These are phyloP conservation scores for Chrysanthemum lavandulifolium DNA, from an alignment of 129 eudicot genomes.

Conservation along the genomic window DNA sequence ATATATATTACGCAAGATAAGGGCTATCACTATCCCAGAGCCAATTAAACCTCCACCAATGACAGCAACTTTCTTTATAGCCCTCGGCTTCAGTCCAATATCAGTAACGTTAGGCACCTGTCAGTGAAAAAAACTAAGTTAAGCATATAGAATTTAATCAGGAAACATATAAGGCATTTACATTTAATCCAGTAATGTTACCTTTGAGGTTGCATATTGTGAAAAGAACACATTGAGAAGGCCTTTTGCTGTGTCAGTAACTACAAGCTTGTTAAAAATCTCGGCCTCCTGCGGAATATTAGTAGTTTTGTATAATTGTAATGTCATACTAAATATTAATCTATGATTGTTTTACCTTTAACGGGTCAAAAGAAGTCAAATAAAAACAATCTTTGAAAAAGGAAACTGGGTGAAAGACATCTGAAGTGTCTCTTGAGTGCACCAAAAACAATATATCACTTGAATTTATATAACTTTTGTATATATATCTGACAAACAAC, in stretches of 20 bases:
- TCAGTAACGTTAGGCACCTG: slow-evolving; percentile 47
- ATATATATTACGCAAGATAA: too few species aligned
- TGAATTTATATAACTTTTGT: too few species aligned
- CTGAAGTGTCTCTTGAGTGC: too few species aligned
- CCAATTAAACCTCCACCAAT: slow-evolving; percentile 97
- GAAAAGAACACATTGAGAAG: slow-evolving; percentile 87
- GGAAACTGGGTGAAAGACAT: too few species aligned
- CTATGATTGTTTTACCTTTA: too few species aligned
- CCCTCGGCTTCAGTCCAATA: slow-evolving; percentile 77
- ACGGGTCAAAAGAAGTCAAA: too few species aligned
- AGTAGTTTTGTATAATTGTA: background rate
- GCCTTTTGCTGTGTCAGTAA: slow-evolving; percentile 73
- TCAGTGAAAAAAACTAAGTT: slow-evolving; percentile 9
- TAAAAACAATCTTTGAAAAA: background rate
- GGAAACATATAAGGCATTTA: background rate
- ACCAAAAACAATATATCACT: too few species aligned
- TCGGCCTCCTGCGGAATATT: slow-evolving; percentile 53
- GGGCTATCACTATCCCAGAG: slow-evolving; percentile 80
- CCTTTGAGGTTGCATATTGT: slow-evolving; percentile 93
- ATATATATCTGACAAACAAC: too few species aligned
- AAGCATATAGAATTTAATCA: background rate
- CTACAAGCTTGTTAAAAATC: slow-evolving; percentile 64
- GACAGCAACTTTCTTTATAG: slow-evolving; percentile 76
- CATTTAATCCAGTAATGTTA: slow-evolving; percentile 24
- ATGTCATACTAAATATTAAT: background rate